These are phyloP conservation scores for Didymella keratinophila DNA, from an alignment of 2,329 filamentous ascomycete species.

Conservation along the genomic window DNA sequence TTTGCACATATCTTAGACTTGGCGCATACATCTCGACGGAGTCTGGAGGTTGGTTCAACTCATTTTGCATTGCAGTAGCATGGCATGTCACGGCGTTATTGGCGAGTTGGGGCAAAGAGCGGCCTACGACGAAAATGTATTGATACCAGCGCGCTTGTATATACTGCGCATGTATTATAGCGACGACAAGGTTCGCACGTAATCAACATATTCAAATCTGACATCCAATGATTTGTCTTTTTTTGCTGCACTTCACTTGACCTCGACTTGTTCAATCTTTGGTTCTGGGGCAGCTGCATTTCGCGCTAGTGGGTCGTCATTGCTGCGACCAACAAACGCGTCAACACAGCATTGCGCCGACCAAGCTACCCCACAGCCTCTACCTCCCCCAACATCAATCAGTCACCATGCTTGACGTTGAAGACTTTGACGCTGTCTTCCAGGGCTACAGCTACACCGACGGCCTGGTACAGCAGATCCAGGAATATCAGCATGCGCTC, in stretches of 20 bases:
- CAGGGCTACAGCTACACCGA: constrained; percentile 41
- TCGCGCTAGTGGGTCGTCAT: constrained; percentile 18
- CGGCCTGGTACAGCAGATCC: constrained; percentile 63
- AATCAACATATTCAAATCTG: not conserved
- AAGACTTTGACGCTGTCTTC: constrained; percentile 74
- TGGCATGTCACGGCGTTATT: constrained; percentile 20
- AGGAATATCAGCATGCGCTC: constrained; percentile 70
- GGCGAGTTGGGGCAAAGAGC: constrained; percentile 21
- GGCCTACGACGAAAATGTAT: constrained; percentile 19
- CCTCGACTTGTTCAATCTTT: no score
- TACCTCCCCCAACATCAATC: not conserved
- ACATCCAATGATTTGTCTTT: no score
- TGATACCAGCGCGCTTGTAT: constrained; percentile 22
- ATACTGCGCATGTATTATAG: constrained; percentile 23
- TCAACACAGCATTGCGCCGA: constrained; percentile 12
- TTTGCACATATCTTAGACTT: constrained; percentile 14
- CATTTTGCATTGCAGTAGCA: constrained; percentile 23
- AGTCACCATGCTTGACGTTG: constrained; percentile 66
- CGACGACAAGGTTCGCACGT: constrained; percentile 13
- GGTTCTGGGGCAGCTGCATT: not conserved
- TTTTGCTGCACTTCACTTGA: no score
- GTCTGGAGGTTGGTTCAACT: constrained; percentile 22
- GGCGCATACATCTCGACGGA: constrained; percentile 6
- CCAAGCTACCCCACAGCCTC: constrained; percentile 7
- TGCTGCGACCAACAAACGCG: constrained; percentile 17